phyloP scores from a whole-genome alignment of 176 grass and related monocot species.

The Saccharum spontaneum region DNA sequence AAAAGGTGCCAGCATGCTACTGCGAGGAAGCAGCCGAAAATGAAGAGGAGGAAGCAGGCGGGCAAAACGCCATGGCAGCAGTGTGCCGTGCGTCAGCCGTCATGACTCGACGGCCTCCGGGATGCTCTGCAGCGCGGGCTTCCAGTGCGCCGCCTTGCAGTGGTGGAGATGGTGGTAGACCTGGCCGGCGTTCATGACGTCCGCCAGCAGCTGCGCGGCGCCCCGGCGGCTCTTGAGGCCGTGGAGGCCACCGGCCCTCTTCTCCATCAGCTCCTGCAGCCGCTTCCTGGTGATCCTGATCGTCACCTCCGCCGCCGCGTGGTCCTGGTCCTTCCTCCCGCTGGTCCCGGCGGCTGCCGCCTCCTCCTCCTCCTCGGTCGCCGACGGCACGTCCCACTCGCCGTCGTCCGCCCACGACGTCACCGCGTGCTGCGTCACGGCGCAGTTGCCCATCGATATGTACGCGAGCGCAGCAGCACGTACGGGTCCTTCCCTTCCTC shows the following conservation, averaged over 20 bases:
- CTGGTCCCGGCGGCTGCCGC: background rate
- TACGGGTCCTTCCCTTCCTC: background rate
- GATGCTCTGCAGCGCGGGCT: constrained; percentile 58
- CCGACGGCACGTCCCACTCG: constrained; percentile 43
- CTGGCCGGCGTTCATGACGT: constrained; percentile 63
- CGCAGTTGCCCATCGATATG: constrained; percentile 73
- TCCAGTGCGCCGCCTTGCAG: constrained; percentile 49
- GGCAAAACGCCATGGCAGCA: background rate
- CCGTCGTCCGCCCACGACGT: constrained; percentile 64
- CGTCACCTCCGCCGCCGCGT: constrained; percentile 48
- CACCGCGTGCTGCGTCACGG: constrained; percentile 42
- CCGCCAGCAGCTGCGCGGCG: constrained; percentile 42
- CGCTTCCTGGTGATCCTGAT: constrained; percentile 64
- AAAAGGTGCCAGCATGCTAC: background rate
- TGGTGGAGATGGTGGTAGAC: constrained; percentile 44
- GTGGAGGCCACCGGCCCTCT: background rate
- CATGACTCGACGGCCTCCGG: constrained; percentile 55
- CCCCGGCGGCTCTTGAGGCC: constrained; percentile 24
- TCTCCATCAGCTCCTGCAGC: constrained; percentile 57
- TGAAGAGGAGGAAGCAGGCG: background rate
- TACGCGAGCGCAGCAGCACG: background rate
- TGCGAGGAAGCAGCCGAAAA: background rate
- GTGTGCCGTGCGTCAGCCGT: background rate
- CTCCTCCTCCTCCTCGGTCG: background rate
- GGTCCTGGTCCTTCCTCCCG: background rate